Conservation (phyloP, 2,329 filamentous ascomycete genomes). For the Aspergillus sp. region DNA sequence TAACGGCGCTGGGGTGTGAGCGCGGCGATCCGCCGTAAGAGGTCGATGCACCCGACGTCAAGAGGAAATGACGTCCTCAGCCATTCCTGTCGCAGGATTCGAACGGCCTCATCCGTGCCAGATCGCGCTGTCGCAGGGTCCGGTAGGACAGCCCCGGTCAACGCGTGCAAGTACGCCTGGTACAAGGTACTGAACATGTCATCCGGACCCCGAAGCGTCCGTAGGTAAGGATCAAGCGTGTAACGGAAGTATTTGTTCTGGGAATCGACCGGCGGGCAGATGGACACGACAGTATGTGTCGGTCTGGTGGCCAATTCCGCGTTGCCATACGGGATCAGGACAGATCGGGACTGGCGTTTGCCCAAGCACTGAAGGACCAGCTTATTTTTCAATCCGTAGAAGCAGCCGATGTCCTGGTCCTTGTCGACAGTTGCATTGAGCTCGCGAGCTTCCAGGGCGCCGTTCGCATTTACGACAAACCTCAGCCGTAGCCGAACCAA, state of each 20-base stretch:
- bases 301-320: conserved; percentile 3
- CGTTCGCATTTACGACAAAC: too few relatives aligned
- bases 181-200: conserved; percentile 16
- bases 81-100: conserved; percentile 15
- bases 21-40: conserved; percentile 19
- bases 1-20: conserved; percentile 24
- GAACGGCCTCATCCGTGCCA: conserved; percentile 31
- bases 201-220: conserved; percentile 15
- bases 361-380: conserved; percentile 16
- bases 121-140: conserved; percentile 28
- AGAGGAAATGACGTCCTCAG: conserved; percentile 15
- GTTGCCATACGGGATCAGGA: conserved; percentile 26
- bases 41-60: conserved; percentile 1
- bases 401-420: conserved; percentile 20
- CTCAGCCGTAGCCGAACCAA: conserved; percentile 48
- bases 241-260: conserved; percentile 18
- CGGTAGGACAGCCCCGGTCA: conserved; percentile 26
- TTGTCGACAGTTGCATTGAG: conserved; percentile 17
- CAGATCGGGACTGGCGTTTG: conserved; percentile 7
- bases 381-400: conserved; percentile 22
- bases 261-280: conserved; percentile 10
- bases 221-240: conserved; percentile 20
- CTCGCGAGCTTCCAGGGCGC: conserved; percentile 18
- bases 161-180: conserved; percentile 30
- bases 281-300: conserved; percentile 16